Evolutionary conservation across 345 rosid genomes (phyloP).

Genomic region (Euphorbia lathyris): DNA sequence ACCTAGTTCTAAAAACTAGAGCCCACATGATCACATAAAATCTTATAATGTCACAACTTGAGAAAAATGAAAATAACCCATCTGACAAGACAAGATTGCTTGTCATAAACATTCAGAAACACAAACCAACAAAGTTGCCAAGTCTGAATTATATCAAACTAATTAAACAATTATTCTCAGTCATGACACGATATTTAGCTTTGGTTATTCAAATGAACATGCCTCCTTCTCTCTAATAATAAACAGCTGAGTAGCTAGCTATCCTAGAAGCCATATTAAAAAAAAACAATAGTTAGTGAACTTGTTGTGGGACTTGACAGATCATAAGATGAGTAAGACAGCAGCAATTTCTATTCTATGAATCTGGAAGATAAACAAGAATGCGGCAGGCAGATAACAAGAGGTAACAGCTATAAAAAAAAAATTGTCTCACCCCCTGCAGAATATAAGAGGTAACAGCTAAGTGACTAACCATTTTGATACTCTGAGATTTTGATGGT

Average conservation of each 20-base stretch:
- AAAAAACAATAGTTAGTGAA: neutral
- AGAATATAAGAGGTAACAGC: neutral
- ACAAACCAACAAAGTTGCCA: neutral
- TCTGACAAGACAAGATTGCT: constrained; percentile 10
- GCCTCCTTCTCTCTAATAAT: neutral
- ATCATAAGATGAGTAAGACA: neutral
- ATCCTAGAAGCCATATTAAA: neutral
- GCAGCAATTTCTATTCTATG: neutral
- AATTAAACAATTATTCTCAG: no score
- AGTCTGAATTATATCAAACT: neutral
- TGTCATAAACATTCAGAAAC: neutral
- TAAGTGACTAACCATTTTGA: neutral
- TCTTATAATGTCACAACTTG: constrained; percentile 8
- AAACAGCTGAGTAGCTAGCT: no score
- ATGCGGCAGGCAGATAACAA: no score
- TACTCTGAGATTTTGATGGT: neutral
- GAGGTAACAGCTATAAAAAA: no score
- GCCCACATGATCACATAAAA: constrained; percentile 21
- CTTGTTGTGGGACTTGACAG: neutral
- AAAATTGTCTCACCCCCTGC: neutral
- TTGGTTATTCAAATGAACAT: neutral
- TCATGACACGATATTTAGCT: neutral
- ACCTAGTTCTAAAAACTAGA: neutral
- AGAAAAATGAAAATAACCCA: neutral
- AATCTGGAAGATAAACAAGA: neutral